Base-by-base conservation (phyloP, 192 early-diverging fungal genomes). In the Haplosporangium gracile region DNA sequence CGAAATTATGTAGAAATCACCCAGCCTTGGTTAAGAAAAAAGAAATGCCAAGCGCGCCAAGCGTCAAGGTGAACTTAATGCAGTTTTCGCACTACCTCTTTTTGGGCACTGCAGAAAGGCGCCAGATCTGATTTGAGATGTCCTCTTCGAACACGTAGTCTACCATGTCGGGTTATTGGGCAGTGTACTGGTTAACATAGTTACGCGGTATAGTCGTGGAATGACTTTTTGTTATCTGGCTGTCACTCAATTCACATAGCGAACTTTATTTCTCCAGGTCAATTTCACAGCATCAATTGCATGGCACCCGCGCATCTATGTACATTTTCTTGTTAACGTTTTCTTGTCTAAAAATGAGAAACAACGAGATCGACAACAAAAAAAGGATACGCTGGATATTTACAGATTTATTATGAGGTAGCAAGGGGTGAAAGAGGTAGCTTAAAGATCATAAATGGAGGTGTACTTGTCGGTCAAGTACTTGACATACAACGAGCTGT, bases 381-480 rank as follows among this genome's bases (percentile, higher is more conserved):
- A 49, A 72, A 73, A 73, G 24, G 45, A 29, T 2, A 32, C 15
- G 42, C 34, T 18, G 39, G 2, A 72, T 32, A 47, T 32, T 73
- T 32, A 65, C 60, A 65, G 5, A 65, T 65, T 26, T 60, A 60
- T 60, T 60, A 51, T 20, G 49, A 49, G n/a, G 15, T 26, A 60
- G 22, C 26, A n/a, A 6, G 16, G 1, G 43, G 43, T 45, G 43
- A 15, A 45, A 15, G 10, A 45, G 43, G 43, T 60, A 60, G 29
- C 13, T 77, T 81, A 86, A 32, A 88, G 72, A 53, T 88, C 82
- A 39, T 89, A 90, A 42, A 88, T 85, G 70, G 74, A 60, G 24
- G 74, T 85, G 74, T 82, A 90, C 77, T 89, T 89, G 43, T 84
- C 76, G 22, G 65, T 89, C 72, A 89, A 80, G 75, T 89, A 83